Base-by-base conservation (phyloP, 805 yeast species). In the Yarrowia sp. region DNA sequence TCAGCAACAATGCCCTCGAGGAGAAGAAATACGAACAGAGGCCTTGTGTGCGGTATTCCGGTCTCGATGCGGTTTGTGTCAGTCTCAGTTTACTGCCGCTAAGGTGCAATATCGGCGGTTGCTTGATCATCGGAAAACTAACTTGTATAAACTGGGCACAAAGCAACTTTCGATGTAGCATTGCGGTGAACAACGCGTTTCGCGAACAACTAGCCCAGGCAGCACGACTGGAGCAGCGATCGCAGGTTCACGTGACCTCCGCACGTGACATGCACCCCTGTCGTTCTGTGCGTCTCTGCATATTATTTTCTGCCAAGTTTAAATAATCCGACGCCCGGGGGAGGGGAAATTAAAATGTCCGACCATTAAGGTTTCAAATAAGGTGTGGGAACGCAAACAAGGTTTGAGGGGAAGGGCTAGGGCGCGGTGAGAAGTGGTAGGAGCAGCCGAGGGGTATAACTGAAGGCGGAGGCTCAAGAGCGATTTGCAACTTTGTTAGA, bases 321-420 rank as follows among this genome's bases (percentile, higher is more conserved):
- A 44, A 44, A 44, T 42, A 44, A 44, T 44, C 51, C 51, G 51
- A 44, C 51, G 35, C 51, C 51, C 51, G 51, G 51, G 51, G 51
- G 51, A 44, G 51, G 51, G 51, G 51, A 35, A 51, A 24, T 51
- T 25, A 21, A 33, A 33, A 51, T 51, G 47, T 33, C 47, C 58
- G 47, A 51, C 49, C 12, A 6, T 16, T 51, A 51, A 38, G 22
- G 42, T 51, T 49, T 31, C 18, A 4, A 29, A 13, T 32, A 35
- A 49, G 58, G 29, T 49, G 31, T 35, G 58, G 31, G 35, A 27
- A 16, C 18, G 13, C 6, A 41, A 22, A n/a, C 24, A 41, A 42
- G 24, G 51, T 44, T 13, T n/a, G 51, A 44, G 51, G 51, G 51
- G 51, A 44, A 44, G n/a, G 51, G 51, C 21, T 44, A 44, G 51